These are phyloP conservation scores for Talaromyces proteolyticus DNA, from an alignment of 495 filamentous ascomycete species.

Conservation along the genomic window DNA sequence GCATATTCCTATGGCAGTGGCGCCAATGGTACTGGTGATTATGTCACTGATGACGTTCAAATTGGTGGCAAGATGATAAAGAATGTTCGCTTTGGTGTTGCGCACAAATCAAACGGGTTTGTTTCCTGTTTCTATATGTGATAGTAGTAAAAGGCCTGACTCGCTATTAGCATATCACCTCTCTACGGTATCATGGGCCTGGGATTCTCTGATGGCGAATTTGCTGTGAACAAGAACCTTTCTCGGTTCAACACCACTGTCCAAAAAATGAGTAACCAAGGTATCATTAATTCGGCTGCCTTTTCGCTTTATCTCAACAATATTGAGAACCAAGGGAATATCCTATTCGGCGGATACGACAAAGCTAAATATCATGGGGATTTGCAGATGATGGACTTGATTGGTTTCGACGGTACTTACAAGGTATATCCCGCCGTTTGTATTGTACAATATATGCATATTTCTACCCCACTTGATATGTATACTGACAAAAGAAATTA, in stretches of 20 bases:
- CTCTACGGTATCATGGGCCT: conserved; percentile 69
- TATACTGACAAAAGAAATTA: background rate
- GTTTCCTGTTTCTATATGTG: background rate
- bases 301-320: conserved; percentile 89
- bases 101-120: conserved; percentile 45
- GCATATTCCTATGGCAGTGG: conserved; percentile 62
- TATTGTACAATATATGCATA: too few relatives aligned
- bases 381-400: conserved; percentile 49
- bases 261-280: conserved; percentile 63
- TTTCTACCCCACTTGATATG: background rate
- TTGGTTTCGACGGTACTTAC: background rate
- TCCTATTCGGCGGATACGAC: conserved; percentile 86
- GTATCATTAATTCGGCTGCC: conserved; percentile 63
- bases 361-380: conserved; percentile 63
- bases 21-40: conserved; percentile 67
- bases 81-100: conserved; percentile 70
- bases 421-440: background rate
- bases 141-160: background rate
- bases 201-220: conserved; percentile 68
- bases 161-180: background rate
- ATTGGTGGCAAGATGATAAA: conserved; percentile 56
- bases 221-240: conserved; percentile 47
- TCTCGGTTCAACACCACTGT: conserved; percentile 48
- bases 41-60: conserved; percentile 64
- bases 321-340: conserved; percentile 61